Evolutionary conservation across 2,329 filamentous ascomycete genomes (phyloP), one percentile per base, ranked within the genome.

Genomic region (Gnomoniopsis smithogilvyi): DNA sequence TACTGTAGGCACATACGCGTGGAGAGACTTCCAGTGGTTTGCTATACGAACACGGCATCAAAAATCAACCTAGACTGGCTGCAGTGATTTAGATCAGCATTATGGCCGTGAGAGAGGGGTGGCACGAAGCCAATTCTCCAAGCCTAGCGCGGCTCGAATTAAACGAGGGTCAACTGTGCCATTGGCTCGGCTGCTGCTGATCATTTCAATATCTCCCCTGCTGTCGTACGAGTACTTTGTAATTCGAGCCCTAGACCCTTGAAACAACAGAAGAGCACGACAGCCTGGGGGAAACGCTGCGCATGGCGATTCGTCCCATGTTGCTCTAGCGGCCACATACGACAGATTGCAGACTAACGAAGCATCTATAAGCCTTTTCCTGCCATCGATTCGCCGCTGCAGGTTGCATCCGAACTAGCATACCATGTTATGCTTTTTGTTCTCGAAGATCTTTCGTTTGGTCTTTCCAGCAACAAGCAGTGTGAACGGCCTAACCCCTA

Each of bases 141-240:
- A 51, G 60, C 50, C 54, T 62, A 62, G 60, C 60, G 60, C 60
- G 60, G 53, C 57, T 54, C 46, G 41, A 51, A 12, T 26, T 56
- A 57, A 54, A 59, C 57, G 51, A 51, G 33, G 21, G 30, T 24
- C 41, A 38, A 36, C 19, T 33, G 17, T 47, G 45, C 54, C 47
- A 62, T 62, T 62, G 60, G 57, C 53, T 24, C 41, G 15, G 45
- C 24, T 55, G 38, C 46, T 47, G 51, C 47, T 59, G 60, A 62
- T 62, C 57, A 41, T 43, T 33, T 19, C 30, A 22, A 30, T 30
- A 8, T 30, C 26, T 30, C 26, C 17, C n/a, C 41, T 45, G 15
- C 19, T 45, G 54, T 56, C 36, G 46, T 43, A 56, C 54, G 36
- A 56, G 46, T 22, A n/a, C n/a, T 36, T 48, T 22, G 30, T 30